Conservation (phyloP, 225 moss, liverwort and hornwort genomes). For the Thuidium tamariscinum region DNA sequence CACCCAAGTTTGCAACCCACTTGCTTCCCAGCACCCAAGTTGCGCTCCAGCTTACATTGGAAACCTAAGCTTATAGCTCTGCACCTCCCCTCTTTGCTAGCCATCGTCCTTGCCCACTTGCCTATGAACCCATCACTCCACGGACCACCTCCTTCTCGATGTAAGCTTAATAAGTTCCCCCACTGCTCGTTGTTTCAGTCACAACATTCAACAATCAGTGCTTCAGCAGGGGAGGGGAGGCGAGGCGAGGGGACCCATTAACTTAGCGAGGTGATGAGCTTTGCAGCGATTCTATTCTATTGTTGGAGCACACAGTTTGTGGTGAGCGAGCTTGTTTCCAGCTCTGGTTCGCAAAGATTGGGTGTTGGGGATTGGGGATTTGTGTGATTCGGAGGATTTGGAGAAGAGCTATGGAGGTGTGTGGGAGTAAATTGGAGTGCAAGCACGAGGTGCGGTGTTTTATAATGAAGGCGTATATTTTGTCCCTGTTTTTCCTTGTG, state of each 20-base stretch:
- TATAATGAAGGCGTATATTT: conserved; percentile 11
- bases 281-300: too few species aligned
- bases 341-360: neutral
- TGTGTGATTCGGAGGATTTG: neutral
- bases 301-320: neutral
- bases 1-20: neutral
- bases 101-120: neutral
- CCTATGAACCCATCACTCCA: neutral
- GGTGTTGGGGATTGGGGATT: neutral
- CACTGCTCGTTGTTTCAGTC: neutral
- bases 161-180: neutral
- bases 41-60: neutral
- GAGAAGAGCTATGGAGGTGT: neutral
- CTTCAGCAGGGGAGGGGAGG: neutral
- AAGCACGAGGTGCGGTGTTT: neutral
- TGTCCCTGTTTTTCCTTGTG: conserved; percentile 5
- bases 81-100: neutral
- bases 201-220: neutral
- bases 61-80: neutral
- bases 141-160: neutral
- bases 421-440: neutral
- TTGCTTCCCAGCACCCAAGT: neutral
- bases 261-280: neutral
- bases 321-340: neutral
- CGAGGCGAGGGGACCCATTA: neutral